Conservation (phyloP, 2,329 filamentous ascomycete genomes). For the Aspergillus ibericus region DNA sequence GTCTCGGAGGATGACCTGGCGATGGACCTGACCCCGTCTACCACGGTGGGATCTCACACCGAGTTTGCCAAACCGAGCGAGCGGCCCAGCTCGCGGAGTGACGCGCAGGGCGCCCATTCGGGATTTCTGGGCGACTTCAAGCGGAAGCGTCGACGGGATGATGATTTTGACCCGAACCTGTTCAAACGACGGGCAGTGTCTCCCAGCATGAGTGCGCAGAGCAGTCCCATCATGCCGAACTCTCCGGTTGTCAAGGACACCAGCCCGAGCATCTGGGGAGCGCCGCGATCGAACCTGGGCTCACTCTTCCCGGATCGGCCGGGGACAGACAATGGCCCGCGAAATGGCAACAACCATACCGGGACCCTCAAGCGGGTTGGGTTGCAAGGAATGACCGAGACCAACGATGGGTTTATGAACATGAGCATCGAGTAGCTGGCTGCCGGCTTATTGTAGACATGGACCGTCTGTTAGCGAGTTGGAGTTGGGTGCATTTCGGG, state of each 20-base stretch:
- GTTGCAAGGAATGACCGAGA: constrained; percentile 90
- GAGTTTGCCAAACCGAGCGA: constrained; percentile 36
- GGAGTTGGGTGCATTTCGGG: not conserved
- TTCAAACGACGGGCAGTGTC: constrained; percentile 92
- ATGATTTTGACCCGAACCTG: constrained; percentile 82
- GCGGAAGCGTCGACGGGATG: constrained; percentile 79
- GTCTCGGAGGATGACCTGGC: constrained; percentile 42
- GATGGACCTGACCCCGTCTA: constrained; percentile 44
- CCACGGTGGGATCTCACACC: constrained; percentile 25
- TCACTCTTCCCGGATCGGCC: constrained; percentile 52
- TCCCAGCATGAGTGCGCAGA: constrained; percentile 86
- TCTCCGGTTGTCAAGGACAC: constrained; percentile 74
- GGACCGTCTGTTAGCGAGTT: not conserved
- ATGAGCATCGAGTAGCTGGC: constrained; percentile 81
- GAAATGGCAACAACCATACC: constrained; percentile 47
- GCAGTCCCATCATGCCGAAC: constrained; percentile 79
- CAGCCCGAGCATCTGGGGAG: constrained; percentile 64
- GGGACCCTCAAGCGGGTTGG: constrained; percentile 63
- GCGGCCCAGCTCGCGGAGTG: constrained; percentile 39
- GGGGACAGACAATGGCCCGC: constrained; percentile 52
- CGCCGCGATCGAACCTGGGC: constrained; percentile 59
- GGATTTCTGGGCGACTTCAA: constrained; percentile 71
- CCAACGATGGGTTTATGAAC: constrained; percentile 92
- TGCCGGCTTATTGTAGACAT: not conserved
- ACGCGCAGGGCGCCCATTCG: constrained; percentile 41